phyloP scores from a whole-genome alignment of 192 early-diverging fungal genomes.

The Obelidium mucronatum region DNA sequence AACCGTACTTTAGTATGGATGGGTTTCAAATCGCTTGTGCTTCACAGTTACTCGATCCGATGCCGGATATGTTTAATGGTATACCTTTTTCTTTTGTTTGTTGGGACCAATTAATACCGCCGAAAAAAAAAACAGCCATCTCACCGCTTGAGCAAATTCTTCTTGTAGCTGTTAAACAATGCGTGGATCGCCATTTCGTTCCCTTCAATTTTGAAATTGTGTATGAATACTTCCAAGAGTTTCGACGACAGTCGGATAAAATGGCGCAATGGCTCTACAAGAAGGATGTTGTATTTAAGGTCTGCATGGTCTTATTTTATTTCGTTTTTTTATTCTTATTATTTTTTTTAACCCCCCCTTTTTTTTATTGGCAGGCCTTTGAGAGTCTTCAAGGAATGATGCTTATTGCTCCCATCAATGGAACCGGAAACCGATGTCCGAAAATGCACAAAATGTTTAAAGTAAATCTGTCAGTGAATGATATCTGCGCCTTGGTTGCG shows the following conservation, averaged over 20 bases:
- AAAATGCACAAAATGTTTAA: slow-evolving; percentile 91
- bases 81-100: neutral
- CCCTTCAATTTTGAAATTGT: slow-evolving; percentile 95
- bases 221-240: slow-evolving; percentile 89
- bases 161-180: slow-evolving; percentile 78
- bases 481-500: slow-evolving; percentile 39
- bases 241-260: slow-evolving; percentile 54
- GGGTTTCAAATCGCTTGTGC: slow-evolving; percentile 45
- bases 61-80: slow-evolving; percentile 41
- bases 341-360: neutral
- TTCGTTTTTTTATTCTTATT: no score
- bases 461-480: slow-evolving; percentile 27
- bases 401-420: slow-evolving; percentile 66
- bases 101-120: slow-evolving; percentile 33
- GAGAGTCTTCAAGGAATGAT: slow-evolving; percentile 78
- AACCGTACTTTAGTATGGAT: slow-evolving; percentile 45
- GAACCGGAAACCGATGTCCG: slow-evolving; percentile 63
- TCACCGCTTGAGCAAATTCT: slow-evolving; percentile 83
- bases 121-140: slow-evolving; percentile 60
- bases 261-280: slow-evolving; percentile 70
- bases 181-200: slow-evolving; percentile 68
- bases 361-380: slow-evolving; percentile 78
- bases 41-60: slow-evolving; percentile 31
- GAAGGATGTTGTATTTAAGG: slow-evolving; percentile 86
- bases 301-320: slow-evolving; percentile 26